Evolutionary conservation across 2,329 filamentous ascomycete species (phyloP), one percentile per base, ranked within the genome.

Genomic region (Colletotrichum aenigma): DNA sequence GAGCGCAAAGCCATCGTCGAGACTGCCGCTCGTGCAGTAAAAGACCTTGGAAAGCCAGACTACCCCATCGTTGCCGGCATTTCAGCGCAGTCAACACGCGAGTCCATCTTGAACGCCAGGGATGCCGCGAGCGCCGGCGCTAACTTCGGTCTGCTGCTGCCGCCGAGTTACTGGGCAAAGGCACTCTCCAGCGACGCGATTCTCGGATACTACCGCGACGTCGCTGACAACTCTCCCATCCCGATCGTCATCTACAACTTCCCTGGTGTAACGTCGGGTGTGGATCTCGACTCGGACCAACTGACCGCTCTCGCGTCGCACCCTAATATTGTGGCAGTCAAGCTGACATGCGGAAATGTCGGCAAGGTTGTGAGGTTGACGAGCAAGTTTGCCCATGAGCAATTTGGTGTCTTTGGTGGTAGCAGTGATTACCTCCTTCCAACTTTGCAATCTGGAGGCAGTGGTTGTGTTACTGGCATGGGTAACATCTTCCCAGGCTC

Each of bases 91-190:
- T 94, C 92, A 1, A 93, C 92, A 2, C 88, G 91, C 72, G 93
- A 94, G 82, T 91, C 92, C 13, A 90, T 95, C 71, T 86, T 91
- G 68, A 87, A 94, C 15, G 94, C 92, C 83, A 86, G 87, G 67
- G 93, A 94, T 79, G 93, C 93, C 7, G 89, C 89, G 28, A 86
- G 85, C 15, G 88, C 91, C 15, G 94, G 94, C 43, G 93, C 91
- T 76, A 92, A 93, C 80, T 92, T 93, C 78, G 92, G 90, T 8
- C 87, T 95, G 67, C 87, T 95, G 1, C 88, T 95, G 4, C 93
- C 93, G 7, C 93, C 93, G 5, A 90, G 89, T 34, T 95, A 94
- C 84, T 95, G 94, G 84, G 89, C 91, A 72, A 84, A 88, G 7
- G 85, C 93, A 16, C 89, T 92, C 80, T 91, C 88, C 71, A 89